These are phyloP conservation scores for Penicillium steckii DNA, from an alignment of 495 filamentous ascomycete genomes.

Conservation along the genomic window DNA sequence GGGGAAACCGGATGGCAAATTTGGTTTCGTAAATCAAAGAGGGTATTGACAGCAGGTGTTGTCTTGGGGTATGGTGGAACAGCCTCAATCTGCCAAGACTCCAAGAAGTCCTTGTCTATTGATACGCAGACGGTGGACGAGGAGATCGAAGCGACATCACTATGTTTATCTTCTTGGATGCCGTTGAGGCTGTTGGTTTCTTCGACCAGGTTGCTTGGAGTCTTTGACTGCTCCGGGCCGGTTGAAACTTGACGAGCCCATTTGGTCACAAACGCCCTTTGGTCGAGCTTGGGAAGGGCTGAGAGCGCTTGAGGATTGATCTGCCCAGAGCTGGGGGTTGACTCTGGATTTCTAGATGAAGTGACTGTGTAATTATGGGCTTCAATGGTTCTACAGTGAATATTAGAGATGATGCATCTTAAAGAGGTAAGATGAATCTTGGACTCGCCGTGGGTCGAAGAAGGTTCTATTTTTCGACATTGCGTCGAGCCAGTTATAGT, in stretches of 20 bases:
- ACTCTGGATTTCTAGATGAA: not conserved
- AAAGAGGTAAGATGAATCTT: not conserved
- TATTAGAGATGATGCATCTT: not conserved
- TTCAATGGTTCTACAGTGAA: constrained; percentile 1
- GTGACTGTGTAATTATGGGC: not conserved
- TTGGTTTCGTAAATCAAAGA: constrained; percentile 5
- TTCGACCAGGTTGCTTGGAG: not conserved
- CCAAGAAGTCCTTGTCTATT: not conserved
- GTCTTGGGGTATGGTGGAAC: constrained; percentile 7
- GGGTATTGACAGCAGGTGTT: not conserved
- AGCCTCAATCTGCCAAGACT: constrained; percentile 4
- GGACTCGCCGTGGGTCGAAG: constrained; percentile 7
- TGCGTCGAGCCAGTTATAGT: constrained; percentile 15
- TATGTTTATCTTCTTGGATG: not conserved
- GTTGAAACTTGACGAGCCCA: not conserved
- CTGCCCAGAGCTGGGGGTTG: not conserved
- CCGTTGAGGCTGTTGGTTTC: not conserved
- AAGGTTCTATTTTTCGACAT: not conserved
- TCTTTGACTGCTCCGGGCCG: not conserved
- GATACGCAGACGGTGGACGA: not conserved
- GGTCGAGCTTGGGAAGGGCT: not conserved
- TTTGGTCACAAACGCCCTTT: not conserved
- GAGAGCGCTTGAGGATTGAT: not conserved
- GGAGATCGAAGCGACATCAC: not conserved
- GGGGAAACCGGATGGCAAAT: not conserved